Evolutionary conservation across 495 filamentous ascomycete species (phyloP).

Genomic region (Venustampulla echinocandica): DNA sequence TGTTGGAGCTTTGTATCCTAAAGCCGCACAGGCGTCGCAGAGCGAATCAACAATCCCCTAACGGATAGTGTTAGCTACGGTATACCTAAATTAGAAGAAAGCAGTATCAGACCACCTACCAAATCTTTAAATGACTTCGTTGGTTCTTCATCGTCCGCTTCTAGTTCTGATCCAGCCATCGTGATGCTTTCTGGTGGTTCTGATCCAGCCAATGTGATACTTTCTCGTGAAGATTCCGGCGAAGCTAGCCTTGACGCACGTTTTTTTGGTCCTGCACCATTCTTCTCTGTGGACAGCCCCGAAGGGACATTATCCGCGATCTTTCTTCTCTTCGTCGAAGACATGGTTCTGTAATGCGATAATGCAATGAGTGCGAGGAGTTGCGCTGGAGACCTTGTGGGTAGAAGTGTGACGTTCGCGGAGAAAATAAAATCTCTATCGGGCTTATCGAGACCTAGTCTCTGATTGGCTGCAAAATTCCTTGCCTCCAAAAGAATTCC

Average conservation of each 20-base stretch:
- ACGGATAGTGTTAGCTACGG: constrained; percentile 1
- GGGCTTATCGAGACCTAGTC: constrained; percentile 16
- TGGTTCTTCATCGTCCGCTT: constrained; percentile 7
- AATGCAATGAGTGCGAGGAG: too few relatives aligned
- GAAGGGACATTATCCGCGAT: constrained; percentile 10
- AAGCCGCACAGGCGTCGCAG: constrained; percentile 71
- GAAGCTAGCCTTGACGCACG: not conserved
- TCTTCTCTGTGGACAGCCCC: constrained; percentile 8
- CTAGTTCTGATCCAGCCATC: too few relatives aligned
- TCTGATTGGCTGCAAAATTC: constrained; percentile 18
- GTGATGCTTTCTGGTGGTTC: constrained; percentile 1
- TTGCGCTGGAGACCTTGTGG: not conserved
- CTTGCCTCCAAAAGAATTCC: not conserved
- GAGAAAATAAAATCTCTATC: constrained; percentile 19
- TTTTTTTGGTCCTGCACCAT: not conserved
- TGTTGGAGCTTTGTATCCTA: constrained; percentile 79
- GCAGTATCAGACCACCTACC: constrained; percentile 21
- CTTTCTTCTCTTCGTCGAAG: constrained; percentile 25
- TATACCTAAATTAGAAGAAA: not conserved
- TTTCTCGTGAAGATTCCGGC: constrained; percentile 5
- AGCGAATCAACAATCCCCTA: constrained; percentile 75
- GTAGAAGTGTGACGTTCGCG: not conserved
- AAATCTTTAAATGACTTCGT: constrained; percentile 73
- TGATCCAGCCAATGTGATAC: not conserved
- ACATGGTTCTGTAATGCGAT: constrained; percentile 10